These are phyloP conservation scores for Bombardia bombarda DNA, from an alignment of 495 filamentous ascomycete genomes.

Conservation along the genomic window DNA sequence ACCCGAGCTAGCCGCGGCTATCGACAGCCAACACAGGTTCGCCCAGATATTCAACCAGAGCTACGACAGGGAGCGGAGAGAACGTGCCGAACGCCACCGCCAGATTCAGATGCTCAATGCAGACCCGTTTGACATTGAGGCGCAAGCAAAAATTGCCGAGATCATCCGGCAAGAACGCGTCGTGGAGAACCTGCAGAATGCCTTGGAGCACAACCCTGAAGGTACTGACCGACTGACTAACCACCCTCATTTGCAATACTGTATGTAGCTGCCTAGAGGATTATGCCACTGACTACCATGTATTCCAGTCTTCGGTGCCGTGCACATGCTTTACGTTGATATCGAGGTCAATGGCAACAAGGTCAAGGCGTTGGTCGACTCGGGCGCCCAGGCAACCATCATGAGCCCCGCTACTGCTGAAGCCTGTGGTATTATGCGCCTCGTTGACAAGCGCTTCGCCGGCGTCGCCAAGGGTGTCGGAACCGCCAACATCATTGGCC, in stretches of 20 bases:
- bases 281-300: too few relatives aligned
- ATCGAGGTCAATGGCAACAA: conserved; percentile 88
- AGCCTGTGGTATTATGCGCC: conserved; percentile 89
- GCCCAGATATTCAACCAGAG: conserved; percentile 57
- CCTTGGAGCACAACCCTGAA: conserved; percentile 94
- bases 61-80: conserved; percentile 58
- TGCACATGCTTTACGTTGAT: conserved; percentile 93
- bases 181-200: conserved; percentile 88
- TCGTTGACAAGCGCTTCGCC: conserved; percentile 86
- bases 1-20: conserved; percentile 65
- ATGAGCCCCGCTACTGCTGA: conserved; percentile 94
- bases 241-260: neutral
- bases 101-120: conserved; percentile 71
- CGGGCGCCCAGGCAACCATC: conserved; percentile 94
- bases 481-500: conserved; percentile 86
- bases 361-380: conserved; percentile 96
- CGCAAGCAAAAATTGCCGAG: conserved; percentile 90
- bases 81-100: conserved; percentile 66
- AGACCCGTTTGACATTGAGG: conserved; percentile 85
- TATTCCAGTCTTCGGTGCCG: conserved; percentile 71
- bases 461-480: conserved; percentile 91
- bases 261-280: neutral
- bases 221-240: conserved; percentile 46
- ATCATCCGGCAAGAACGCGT: conserved; percentile 92
- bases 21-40: conserved; percentile 75